Evolutionary conservation across 768 basidiomycete species (phyloP).

Genomic region (Naganishia randhawae): DNA sequence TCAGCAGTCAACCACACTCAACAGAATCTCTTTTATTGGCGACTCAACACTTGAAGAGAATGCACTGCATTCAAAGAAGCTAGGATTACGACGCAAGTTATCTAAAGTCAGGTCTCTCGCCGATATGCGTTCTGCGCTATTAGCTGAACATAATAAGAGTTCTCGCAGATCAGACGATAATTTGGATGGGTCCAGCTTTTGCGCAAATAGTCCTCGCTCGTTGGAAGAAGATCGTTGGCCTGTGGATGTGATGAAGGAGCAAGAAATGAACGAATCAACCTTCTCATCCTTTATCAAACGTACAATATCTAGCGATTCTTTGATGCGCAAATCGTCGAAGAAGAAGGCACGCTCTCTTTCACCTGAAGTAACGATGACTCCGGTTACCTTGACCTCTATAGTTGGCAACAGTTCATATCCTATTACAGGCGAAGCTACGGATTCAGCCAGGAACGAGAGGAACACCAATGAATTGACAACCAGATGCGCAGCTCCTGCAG

Average conservation of each 20-base stretch:
- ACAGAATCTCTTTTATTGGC: neutral
- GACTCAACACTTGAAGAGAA: neutral
- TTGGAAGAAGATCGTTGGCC: neutral
- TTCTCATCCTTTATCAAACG: constrained; percentile 8
- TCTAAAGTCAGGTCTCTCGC: constrained; percentile 16
- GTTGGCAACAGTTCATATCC: neutral
- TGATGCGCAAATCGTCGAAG: neutral
- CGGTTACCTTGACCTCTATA: neutral
- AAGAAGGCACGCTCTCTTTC: neutral
- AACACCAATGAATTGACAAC: neutral
- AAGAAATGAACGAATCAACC: neutral
- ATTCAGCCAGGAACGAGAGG: neutral
- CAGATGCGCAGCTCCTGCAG: neutral
- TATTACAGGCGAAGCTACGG: neutral
- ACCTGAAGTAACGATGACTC: neutral
- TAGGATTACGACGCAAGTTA: neutral
- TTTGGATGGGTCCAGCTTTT: neutral
- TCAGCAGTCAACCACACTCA: neutral
- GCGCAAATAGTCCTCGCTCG: neutral
- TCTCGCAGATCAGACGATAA: neutral
- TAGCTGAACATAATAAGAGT: neutral
- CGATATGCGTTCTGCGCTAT: neutral
- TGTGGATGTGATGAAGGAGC: neutral
- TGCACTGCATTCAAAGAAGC: neutral
- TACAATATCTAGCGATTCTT: constrained; percentile 6